These are phyloP conservation scores for Millerozyma acaciae DNA, from an alignment of 805 yeast genomes.

Conservation along the genomic window DNA sequence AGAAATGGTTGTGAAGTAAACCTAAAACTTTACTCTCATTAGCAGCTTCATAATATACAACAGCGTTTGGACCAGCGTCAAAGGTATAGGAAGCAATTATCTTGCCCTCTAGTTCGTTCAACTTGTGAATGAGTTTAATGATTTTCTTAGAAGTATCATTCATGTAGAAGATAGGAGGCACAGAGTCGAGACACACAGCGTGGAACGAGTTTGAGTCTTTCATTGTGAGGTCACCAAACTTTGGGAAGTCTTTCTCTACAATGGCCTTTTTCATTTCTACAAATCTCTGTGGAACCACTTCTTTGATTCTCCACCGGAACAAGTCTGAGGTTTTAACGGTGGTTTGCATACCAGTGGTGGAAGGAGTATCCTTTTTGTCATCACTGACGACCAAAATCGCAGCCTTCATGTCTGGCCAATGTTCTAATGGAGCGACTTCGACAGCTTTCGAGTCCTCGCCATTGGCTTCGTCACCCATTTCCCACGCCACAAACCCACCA, in stretches of 20 bases:
- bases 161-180: slow-evolving; percentile 92
- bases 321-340: slow-evolving; percentile 88
- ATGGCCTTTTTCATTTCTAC: slow-evolving; percentile 79
- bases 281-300: slow-evolving; percentile 85
- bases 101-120: slow-evolving; percentile 65
- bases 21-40: slow-evolving; percentile 75
- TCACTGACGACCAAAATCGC: slow-evolving; percentile 90
- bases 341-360: slow-evolving; percentile 94
- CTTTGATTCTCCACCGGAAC: slow-evolving; percentile 71
- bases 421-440: slow-evolving; percentile 75
- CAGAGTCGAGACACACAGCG: slow-evolving; percentile 93
- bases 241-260: slow-evolving; percentile 63
- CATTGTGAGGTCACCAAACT: slow-evolving; percentile 91
- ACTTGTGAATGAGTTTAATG: slow-evolving; percentile 70
- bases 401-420: slow-evolving; percentile 94
- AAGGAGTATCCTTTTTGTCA: slow-evolving; percentile 89
- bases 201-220: slow-evolving; percentile 96
- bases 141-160: slow-evolving; percentile 86
- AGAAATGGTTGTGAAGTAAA: slow-evolving; percentile 58
- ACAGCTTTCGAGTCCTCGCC: slow-evolving; percentile 96
- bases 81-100: slow-evolving; percentile 92
- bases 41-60: slow-evolving; percentile 76
- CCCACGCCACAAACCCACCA: slow-evolving; percentile 99
- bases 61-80: slow-evolving; percentile 99
- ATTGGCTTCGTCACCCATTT: slow-evolving; percentile 73